These are phyloP conservation scores for Kodamaea anthophila DNA, from an alignment of 1,139 yeast species.

Conservation along the genomic window DNA sequence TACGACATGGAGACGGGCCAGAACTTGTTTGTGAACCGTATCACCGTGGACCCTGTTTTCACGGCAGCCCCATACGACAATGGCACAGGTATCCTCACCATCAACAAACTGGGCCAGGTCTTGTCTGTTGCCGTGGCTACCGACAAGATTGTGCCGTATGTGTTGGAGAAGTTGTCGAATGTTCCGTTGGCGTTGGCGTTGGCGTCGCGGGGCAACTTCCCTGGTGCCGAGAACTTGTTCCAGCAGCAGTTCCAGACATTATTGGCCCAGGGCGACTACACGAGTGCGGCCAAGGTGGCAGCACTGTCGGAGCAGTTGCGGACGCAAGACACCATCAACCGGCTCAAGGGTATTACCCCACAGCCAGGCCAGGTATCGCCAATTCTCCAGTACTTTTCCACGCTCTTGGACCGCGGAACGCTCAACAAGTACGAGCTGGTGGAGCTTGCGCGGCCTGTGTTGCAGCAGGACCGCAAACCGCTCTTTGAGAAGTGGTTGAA, in stretches of 20 bases:
- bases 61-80: constrained; percentile 75
- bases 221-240: constrained; percentile 93
- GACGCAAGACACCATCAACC: constrained; percentile 90
- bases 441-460: constrained; percentile 91
- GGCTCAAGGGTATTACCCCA: constrained; percentile 87
- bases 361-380: constrained; percentile 96
- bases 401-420: constrained; percentile 87
- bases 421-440: constrained; percentile 90
- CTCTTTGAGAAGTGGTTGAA: constrained; percentile 94
- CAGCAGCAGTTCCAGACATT: constrained; percentile 85
- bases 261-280: constrained; percentile 79
- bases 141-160: constrained; percentile 82
- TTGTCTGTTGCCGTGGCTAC: constrained; percentile 86
- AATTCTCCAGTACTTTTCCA: constrained; percentile 85
- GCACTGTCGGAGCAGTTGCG: constrained; percentile 93
- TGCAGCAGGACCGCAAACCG: constrained; percentile 93
- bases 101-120: constrained; percentile 94
- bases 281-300: constrained; percentile 93
- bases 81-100: constrained; percentile 81
- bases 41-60: constrained; percentile 93
- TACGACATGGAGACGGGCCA: constrained; percentile 92
- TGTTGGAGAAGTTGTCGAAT: constrained; percentile 79
- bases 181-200: constrained; percentile 81
- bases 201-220: constrained; percentile 93
- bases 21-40: constrained; percentile 91